Evolutionary conservation across 2,329 filamentous ascomycete species (phyloP), one percentile per base, ranked within the genome.

Genomic region (Beauveria sp.): DNA sequence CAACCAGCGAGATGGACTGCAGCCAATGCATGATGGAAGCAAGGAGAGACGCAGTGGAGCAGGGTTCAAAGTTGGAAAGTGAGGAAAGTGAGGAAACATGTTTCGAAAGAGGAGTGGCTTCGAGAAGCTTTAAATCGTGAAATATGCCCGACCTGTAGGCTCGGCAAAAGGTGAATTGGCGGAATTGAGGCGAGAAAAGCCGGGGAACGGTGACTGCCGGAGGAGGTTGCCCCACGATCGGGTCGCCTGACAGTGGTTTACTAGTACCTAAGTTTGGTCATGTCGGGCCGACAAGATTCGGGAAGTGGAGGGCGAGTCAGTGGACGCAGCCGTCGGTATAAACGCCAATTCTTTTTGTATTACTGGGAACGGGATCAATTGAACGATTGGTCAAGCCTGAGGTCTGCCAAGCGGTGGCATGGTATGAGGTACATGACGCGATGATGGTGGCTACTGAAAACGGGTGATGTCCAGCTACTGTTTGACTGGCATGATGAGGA

Each of bases 21-120:
- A 62, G 16, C 56, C 63, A n/a, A 63, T 64, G 5, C 62, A 67
- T 43, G 55, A 64, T 22, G 56, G 55, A 46, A 30, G 37, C 14
- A 3, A 22, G 30, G 4, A 16, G 20, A 7, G n/a, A 22, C 40
- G 18, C 7, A 16, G 18, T 16, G 37, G 12, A 24, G 22, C 28
- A 26, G 40, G 20, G 1, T 51, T 37, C 28, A 34, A 50, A 20
- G 30, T 37, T 16, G 34, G 34, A 37, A 14, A 37, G 34, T 37
- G 20, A 6, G 30, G 14, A n/a, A 2, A 16, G 22, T 22, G 52
- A 30, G 22, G n/a, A 34, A 14, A 22, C 56, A 59, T 59, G 18
- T 3, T 53, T 18, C 7, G 7, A 37, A 9, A 2, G 26, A 28
- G 26, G 24, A 10, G 30, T 9, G 40, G 28, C n/a, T 24, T 22